phyloP scores from a whole-genome alignment of 495 filamentous ascomycete species.

The Penicillium waksmanii region DNA sequence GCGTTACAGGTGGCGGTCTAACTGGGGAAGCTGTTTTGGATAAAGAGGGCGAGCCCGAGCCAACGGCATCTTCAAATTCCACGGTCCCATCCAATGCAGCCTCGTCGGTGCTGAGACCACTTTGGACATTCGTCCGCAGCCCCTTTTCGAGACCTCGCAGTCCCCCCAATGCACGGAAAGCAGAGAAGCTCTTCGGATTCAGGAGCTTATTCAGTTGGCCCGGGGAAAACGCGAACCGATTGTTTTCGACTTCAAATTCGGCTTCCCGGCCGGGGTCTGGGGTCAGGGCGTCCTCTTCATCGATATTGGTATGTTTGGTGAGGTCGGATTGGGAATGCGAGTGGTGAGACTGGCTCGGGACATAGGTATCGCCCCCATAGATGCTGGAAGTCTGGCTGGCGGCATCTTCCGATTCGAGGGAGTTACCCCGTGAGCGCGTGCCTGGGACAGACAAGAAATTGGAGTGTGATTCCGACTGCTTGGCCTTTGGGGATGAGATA shows the following conservation, averaged over 20 bases:
- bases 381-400: conserved; percentile 53
- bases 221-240: conserved; percentile 80
- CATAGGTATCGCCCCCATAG: conserved; percentile 56
- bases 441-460: conserved; percentile 67
- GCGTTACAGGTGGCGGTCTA: conserved; percentile 32
- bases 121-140: conserved; percentile 65
- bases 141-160: conserved; percentile 76
- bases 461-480: conserved; percentile 52
- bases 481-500: conserved; percentile 70
- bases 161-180: conserved; percentile 80
- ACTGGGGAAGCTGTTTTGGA: conserved; percentile 37
- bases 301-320: conserved; percentile 45
- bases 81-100: conserved; percentile 61
- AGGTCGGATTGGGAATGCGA: conserved; percentile 34
- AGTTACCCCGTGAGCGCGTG: conserved; percentile 64
- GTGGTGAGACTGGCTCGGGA: conserved; percentile 37
- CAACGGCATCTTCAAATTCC: conserved; percentile 67
- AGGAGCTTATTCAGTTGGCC: conserved; percentile 79
- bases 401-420: conserved; percentile 60
- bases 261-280: conserved; percentile 72
- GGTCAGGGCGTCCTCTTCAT: conserved; percentile 63
- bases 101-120: conserved; percentile 80
- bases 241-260: conserved; percentile 75
- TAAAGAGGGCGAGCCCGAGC: conserved; percentile 19
- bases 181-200: conserved; percentile 79